Evolutionary conservation across 1,139 yeast genomes (phyloP), one percentile per base, ranked within the genome.

Genomic region (Starmera stellimalicola): DNA sequence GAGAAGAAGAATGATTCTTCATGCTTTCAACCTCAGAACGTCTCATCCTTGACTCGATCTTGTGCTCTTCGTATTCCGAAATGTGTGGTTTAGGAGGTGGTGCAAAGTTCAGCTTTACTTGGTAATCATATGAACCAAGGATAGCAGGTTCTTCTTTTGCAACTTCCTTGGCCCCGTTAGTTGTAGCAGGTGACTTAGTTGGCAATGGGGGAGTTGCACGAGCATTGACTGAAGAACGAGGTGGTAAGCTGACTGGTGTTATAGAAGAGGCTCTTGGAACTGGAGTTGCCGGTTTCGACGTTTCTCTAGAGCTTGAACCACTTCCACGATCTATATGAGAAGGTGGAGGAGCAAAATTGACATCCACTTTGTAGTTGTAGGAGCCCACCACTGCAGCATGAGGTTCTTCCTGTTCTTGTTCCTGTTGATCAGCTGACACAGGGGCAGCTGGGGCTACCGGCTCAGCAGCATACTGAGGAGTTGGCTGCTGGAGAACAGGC

Each of bases 61-160:
- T 29, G n/a, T 22, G 14, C 7, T 24, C 27, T 23, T 30, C 27
- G 18, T 12, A 6, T 24, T 17, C 10, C 16, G 30, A 43, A 16
- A 48, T 43, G 5, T 38, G 38, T n/a, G 54, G 58, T 16, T 32
- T 44, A 26, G 62, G 61, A 4, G 62, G 62, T 10, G 62, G 62
- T 3, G 57, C 54, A 37, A 50, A 57, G 14, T 46, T 43, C 9
- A 53, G 49, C 14, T 48, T 45, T 15, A 46, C 40, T 11, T 51
- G 42, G 33, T 50, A 50, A 15, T 52, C 47, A 37, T 54, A 55
- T 6, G 37, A 18, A 1, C 59, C 48, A 18, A 53, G 11, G 23
- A 32, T 26, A 3, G 29, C 25, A 5, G 35, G 19, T 27, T 47
- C 46, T 27, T 43, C 39, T 18, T 44, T 28, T 10, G 33, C 36